Base-by-base conservation (phyloP, 2,329 filamentous ascomycete genomes). In the Monilinia laxa region DNA sequence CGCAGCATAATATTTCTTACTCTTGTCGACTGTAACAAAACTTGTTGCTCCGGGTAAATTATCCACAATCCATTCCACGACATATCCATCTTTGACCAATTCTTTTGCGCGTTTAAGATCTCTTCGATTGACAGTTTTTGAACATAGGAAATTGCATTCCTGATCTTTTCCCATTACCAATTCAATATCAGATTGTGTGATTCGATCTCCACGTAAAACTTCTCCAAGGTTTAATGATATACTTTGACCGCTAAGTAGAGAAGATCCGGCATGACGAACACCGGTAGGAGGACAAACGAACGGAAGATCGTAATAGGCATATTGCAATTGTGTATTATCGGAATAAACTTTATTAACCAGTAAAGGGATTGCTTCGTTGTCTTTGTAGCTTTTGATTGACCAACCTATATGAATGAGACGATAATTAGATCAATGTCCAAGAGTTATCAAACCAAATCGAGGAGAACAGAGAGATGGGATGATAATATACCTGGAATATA, bases 21-120 rank as follows among this genome's bases (percentile, higher is more conserved):
- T 87, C 80, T 92, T 92, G 78, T 96, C 92, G 47, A 91, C 89
- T 0, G 91, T 94, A 38, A 95, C 90, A 75, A 96, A 96, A 77
- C 89, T 93, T 11, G 92, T 96, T 47, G 92, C 92, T 9, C 92
- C 92, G 1, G 93, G 92, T 12, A 97, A 82, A 74, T 96, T 96
- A 78, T 97, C 92, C 70, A 95, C 90, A 71, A 96, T 96, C 93
- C 92, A 96, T 78, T 96, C 92, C 2, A 89, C 88, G n/a, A 95
- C 87, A 77, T 95, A 96, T 47, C 90, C 91, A 64, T 93, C 85
- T 68, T 84, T 85, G 51, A 96, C 88, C 74, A 96, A 80, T 69
- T 93, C 82, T 72, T 85, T 85, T 5, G 90, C 90, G 75, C 87
- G 85, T 72, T 84, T 83, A 67, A 96, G 78, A 57, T 88, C 89